Conservation (phyloP, 2,329 filamentous ascomycete genomes). For the Trichoderma pleuroti region DNA sequence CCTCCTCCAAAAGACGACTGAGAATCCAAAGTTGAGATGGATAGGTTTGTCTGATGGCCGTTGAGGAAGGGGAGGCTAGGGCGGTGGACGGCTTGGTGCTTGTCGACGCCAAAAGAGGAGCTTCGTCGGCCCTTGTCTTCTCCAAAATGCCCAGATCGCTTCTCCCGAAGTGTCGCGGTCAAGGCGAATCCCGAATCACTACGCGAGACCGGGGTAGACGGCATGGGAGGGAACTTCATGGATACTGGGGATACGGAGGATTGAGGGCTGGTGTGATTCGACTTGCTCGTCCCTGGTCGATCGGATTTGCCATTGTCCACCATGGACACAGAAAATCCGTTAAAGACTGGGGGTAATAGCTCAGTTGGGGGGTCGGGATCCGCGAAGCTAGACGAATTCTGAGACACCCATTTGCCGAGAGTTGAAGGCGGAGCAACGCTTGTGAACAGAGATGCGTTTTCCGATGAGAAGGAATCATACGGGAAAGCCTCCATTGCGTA, state of each 20-base stretch:
- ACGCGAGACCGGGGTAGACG: slow-evolving; percentile 75
- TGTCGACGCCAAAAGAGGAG: slow-evolving; percentile 85
- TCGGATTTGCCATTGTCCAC: slow-evolving; percentile 65
- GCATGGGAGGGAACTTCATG: slow-evolving; percentile 70
- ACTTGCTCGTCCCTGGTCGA: slow-evolving; percentile 72
- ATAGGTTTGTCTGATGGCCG: slow-evolving; percentile 57
- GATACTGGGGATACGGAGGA: slow-evolving; percentile 73
- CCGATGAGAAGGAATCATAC: slow-evolving; percentile 82
- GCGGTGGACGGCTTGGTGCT: slow-evolving; percentile 60
- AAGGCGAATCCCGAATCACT: slow-evolving; percentile 90
- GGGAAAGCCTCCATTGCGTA: slow-evolving; percentile 94
- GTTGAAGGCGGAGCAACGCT: slow-evolving; percentile 66
- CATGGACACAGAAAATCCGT: slow-evolving; percentile 79
- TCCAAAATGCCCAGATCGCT: slow-evolving; percentile 86
- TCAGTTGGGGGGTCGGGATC: slow-evolving; percentile 54
- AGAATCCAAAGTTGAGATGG: slow-evolving; percentile 58
- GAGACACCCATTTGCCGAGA: slow-evolving; percentile 79
- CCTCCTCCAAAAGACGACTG: slow-evolving; percentile 66
- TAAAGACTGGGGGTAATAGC: slow-evolving; percentile 70
- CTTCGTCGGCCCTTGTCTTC: slow-evolving; percentile 78
- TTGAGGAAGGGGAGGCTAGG: slow-evolving; percentile 72
- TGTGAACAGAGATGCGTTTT: slow-evolving; percentile 77
- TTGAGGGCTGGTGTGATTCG: slow-evolving; percentile 58
- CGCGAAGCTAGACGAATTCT: slow-evolving; percentile 86
- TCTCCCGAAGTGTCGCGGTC: slow-evolving; percentile 82